phyloP scores from a whole-genome alignment of 352 stramenopile species.

The Phytophthora aleatoria region DNA sequence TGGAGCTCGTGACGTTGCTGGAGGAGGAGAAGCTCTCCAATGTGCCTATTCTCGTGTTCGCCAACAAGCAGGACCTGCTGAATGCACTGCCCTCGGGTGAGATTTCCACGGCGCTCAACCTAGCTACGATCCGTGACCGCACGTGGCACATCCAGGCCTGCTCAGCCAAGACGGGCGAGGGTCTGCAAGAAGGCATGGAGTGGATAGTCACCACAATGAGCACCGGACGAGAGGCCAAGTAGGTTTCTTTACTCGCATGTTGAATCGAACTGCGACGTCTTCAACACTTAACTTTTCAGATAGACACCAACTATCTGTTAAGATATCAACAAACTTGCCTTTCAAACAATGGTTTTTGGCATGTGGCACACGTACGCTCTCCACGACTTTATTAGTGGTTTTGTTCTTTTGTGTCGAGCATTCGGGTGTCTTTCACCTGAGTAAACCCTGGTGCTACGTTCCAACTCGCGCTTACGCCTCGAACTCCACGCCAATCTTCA shows the following conservation, averaged over 20 bases:
- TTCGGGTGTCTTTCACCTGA: slow-evolving; percentile 33
- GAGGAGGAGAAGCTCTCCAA: slow-evolving; percentile 94
- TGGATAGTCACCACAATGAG: slow-evolving; percentile 89
- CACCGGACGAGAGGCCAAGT: slow-evolving; percentile 76
- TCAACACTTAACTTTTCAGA: slow-evolving; percentile 4
- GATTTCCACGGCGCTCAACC: slow-evolving; percentile 92
- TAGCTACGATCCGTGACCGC: slow-evolving; percentile 88
- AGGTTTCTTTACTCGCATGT: slow-evolving; percentile 13
- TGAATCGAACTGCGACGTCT: slow-evolving; percentile 7
- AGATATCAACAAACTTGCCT: slow-evolving; percentile 21
- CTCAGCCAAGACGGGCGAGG: slow-evolving; percentile 90
- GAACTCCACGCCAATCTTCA: slow-evolving; percentile 77
- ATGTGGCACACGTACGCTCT: slow-evolving; percentile 30
- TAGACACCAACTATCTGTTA: slow-evolving; percentile 23
- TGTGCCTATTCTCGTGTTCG: slow-evolving; percentile 94
- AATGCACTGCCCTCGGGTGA: slow-evolving; percentile 90
- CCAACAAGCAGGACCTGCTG: slow-evolving; percentile 97
- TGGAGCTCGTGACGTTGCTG: slow-evolving; percentile 93
- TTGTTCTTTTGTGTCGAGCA: slow-evolving; percentile 28
- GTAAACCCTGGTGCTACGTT: slow-evolving; percentile 30
- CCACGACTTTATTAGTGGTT: slow-evolving; percentile 36
- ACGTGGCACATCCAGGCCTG: slow-evolving; percentile 92
- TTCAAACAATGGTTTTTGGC: slow-evolving; percentile 17
- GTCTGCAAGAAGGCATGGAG: slow-evolving; percentile 88
- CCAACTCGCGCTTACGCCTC: slow-evolving; percentile 48